Conservation (phyloP, 2,329 filamentous ascomycete species). For the Apiospora phragmitis region DNA sequence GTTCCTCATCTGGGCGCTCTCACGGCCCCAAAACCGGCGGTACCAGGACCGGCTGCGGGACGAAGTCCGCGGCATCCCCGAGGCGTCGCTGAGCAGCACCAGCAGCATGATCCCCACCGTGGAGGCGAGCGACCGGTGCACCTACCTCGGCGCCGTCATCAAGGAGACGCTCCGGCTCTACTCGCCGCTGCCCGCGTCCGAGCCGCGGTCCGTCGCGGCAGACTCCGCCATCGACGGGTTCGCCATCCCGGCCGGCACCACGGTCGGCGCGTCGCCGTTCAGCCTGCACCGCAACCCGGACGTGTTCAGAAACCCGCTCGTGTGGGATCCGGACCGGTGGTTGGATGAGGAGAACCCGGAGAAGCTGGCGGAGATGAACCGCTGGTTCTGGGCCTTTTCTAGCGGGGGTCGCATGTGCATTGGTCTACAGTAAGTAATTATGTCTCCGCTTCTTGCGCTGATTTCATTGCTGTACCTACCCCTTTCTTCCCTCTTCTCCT, state of each 20-base stretch:
- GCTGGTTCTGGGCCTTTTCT: conserved; percentile 22
- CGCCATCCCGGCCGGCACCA: conserved; percentile 22
- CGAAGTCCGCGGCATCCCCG: conserved; percentile 38
- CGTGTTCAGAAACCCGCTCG: conserved; percentile 23
- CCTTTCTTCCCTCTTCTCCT: too few relatives aligned
- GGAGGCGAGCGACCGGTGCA: conserved; percentile 37
- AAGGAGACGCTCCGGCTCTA: conserved; percentile 52
- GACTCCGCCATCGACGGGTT: conserved; percentile 30
- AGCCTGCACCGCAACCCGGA: conserved; percentile 27
- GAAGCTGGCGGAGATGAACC: conserved; percentile 20
- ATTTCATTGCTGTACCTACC: too few relatives aligned
- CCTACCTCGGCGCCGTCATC: conserved; percentile 48
- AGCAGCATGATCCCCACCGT: conserved; percentile 32
- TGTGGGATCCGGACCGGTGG: conserved; percentile 28
- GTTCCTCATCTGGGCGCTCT: conserved; percentile 51
- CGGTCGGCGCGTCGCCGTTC: conserved; percentile 26
- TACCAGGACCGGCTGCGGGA: conserved; percentile 46
- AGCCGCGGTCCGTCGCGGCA: conserved; percentile 43
- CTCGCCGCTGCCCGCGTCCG: conserved; percentile 50
- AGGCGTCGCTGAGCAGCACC: conserved; percentile 4
- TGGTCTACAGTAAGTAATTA: conserved; percentile 21
- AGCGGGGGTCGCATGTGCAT: conserved; percentile 23
- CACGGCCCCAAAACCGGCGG: conserved; percentile 38
- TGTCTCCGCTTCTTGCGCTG: too few relatives aligned
- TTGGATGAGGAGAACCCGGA: conserved; percentile 12